These are phyloP conservation scores for Fragosphaeria purpurea DNA, from an alignment of 2,329 filamentous ascomycete genomes.

Conservation along the genomic window DNA sequence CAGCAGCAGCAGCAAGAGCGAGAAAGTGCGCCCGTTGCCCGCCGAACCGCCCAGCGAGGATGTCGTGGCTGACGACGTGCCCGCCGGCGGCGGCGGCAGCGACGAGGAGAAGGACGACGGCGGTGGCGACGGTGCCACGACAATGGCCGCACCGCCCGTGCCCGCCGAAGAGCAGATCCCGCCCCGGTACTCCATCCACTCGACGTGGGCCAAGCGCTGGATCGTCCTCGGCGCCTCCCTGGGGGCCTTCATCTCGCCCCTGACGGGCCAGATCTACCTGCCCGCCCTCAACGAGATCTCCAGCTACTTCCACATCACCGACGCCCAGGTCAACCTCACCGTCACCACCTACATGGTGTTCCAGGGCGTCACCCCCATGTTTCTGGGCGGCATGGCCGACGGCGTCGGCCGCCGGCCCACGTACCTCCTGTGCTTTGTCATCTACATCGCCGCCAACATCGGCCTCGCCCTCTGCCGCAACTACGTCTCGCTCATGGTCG, in stretches of 20 bases:
- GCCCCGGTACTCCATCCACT: constrained; percentile 26
- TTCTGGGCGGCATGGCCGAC: constrained; percentile 46
- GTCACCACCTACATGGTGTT: constrained; percentile 50
- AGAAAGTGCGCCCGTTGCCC: too few relatives aligned
- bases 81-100: neutral
- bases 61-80: neutral
- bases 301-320: constrained; percentile 27
- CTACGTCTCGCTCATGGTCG: constrained; percentile 40
- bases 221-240: constrained; percentile 28
- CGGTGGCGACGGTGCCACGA: too few relatives aligned
- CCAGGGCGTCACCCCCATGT: constrained; percentile 48
- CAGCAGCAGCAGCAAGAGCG: too few relatives aligned
- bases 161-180: constrained; percentile 6
- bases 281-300: constrained; percentile 40
- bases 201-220: constrained; percentile 27
- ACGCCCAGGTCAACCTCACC: constrained; percentile 35
- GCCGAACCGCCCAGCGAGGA: neutral
- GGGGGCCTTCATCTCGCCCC: constrained; percentile 33
- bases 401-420: constrained; percentile 40
- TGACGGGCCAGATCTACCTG: constrained; percentile 43
- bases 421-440: constrained; percentile 40
- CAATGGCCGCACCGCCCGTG: neutral
- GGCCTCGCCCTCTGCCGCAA: constrained; percentile 38
- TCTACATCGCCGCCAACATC: constrained; percentile 44
- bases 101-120: too few relatives aligned